Evolutionary conservation across 176 grass and related monocot species (phyloP), one percentile per base, ranked within the genome.

Genomic region (Urochloa ruziziensis): DNA sequence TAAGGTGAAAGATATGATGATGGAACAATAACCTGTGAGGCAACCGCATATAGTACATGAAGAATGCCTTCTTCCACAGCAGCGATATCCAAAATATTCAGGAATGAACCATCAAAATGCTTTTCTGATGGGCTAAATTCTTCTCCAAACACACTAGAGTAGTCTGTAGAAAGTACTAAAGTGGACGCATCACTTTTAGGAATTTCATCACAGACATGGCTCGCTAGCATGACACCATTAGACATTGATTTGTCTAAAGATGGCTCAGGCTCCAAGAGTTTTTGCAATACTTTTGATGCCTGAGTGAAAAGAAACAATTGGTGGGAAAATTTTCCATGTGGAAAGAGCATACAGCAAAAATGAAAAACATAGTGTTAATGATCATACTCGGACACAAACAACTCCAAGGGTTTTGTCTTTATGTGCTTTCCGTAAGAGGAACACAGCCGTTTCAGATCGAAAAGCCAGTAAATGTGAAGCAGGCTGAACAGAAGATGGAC

Each of bases 21-120:
- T 80, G 36, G 49, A 27, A 84, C 62, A 78, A 78, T 57, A 36
- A 98, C 95, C 85, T 98, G 88, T 80, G 92, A 93, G 67, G 92
- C 84, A 73, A 86, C 79, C 84, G 90, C 92, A 89, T 93, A 98
- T 24, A 98, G 79, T 59, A 95, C 65, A 91, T 98, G 95, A 86
- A 98, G 95, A 90, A 98, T 88, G 37, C 92, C 90, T 91, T 98
- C 95, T 88, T 98, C 92, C 84, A 93, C 89, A 72, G 86, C 79
- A 93, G 86, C 79, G 66, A 90, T 86, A 88, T 98, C 95, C 95
- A 98, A 91, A 80, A 98, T 86, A 94, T 95, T 91, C 82, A 95
- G 75, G 70, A 83, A 82, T 73, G 86, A 85, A 59, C 51, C 69
- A 94, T 94, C 92, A 69, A 80, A 88, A 30, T 70, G 49, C 42